phyloP scores from a whole-genome alignment of 805 yeast genomes.

The Lipomyces starkeyi region DNA sequence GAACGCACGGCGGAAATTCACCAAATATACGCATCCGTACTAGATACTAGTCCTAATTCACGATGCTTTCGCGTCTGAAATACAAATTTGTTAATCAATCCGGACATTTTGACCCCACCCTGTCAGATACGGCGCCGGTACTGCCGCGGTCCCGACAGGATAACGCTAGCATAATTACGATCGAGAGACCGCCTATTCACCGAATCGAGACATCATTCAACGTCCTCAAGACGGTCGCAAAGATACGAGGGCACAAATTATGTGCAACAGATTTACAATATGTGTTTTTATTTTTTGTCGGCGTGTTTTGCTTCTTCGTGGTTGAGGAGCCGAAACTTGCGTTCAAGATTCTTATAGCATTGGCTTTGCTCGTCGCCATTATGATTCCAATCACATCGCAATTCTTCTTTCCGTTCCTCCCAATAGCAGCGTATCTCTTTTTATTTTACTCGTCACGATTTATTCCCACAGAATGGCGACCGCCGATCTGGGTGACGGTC shows the following conservation, averaged over 20 bases:
- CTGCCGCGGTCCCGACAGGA: not conserved
- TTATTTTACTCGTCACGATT: constrained; percentile 74
- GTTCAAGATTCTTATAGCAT: constrained; percentile 47
- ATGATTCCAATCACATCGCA: constrained; percentile 81
- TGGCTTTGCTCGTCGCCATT: constrained; percentile 61
- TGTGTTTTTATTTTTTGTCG: constrained; percentile 58
- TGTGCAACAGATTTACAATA: constrained; percentile 53
- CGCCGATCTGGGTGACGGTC: constrained; percentile 86
- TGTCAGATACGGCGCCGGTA: not conserved
- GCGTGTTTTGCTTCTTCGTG: constrained; percentile 54
- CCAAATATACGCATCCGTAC: not conserved
- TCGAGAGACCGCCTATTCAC: constrained; percentile 23
- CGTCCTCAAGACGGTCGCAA: constrained; percentile 41
- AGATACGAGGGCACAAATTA: constrained; percentile 46
- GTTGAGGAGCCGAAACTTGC: constrained; percentile 44
- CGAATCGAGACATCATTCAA: constrained; percentile 37
- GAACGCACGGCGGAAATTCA: not conserved
- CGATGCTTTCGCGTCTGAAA: not conserved
- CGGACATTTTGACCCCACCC: not conserved
- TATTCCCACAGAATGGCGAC: constrained; percentile 76
- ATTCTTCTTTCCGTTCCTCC: constrained; percentile 81
- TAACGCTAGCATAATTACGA: not conserved
- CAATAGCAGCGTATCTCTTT: constrained; percentile 84
- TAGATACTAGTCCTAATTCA: not conserved
- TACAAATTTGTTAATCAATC: not conserved